phyloP scores from a whole-genome alignment of 805 yeast genomes.

The Candida piceae region DNA sequence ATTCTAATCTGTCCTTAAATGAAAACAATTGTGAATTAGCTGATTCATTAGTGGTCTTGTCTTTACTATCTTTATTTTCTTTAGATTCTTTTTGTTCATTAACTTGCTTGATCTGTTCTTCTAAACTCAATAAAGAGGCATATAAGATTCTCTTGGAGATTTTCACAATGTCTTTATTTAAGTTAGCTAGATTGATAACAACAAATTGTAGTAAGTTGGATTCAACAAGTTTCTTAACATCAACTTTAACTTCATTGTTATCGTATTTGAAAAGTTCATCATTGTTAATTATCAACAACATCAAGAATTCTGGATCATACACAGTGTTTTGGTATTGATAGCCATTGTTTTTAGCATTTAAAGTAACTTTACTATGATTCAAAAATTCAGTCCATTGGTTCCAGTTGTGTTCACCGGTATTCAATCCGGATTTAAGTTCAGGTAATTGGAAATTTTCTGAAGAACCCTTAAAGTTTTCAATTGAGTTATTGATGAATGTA shows the following conservation, averaged over 20 bases:
- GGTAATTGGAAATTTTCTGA: constrained; percentile 28
- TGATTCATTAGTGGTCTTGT: background rate
- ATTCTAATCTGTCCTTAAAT: constrained; percentile 53
- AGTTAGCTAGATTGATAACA: constrained; percentile 41
- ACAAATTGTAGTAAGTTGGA: constrained; percentile 49
- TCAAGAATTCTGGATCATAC: constrained; percentile 70
- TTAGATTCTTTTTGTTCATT: constrained; percentile 13
- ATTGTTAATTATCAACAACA: constrained; percentile 57
- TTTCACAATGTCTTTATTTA: constrained; percentile 21
- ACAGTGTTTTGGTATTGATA: constrained; percentile 26
- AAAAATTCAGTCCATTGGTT: constrained; percentile 27
- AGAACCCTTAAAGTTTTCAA: constrained; percentile 30
- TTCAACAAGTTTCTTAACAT: constrained; percentile 53
- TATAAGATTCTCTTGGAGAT: constrained; percentile 41
- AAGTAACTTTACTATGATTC: constrained; percentile 12
- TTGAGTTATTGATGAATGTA: constrained; percentile 43
- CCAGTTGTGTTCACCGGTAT: constrained; percentile 20
- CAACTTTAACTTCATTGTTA: constrained; percentile 30
- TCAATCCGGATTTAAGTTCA: constrained; percentile 1
- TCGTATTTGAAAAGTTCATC: constrained; percentile 48
- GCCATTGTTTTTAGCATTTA: constrained; percentile 9
- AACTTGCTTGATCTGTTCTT: constrained; percentile 30
- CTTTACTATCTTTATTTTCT: constrained; percentile 5
- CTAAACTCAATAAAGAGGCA: constrained; percentile 40
- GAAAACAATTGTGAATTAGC: constrained; percentile 8